These are phyloP conservation scores for Lachancea sp. DNA, from an alignment of 805 yeast genomes.

Conservation along the genomic window DNA sequence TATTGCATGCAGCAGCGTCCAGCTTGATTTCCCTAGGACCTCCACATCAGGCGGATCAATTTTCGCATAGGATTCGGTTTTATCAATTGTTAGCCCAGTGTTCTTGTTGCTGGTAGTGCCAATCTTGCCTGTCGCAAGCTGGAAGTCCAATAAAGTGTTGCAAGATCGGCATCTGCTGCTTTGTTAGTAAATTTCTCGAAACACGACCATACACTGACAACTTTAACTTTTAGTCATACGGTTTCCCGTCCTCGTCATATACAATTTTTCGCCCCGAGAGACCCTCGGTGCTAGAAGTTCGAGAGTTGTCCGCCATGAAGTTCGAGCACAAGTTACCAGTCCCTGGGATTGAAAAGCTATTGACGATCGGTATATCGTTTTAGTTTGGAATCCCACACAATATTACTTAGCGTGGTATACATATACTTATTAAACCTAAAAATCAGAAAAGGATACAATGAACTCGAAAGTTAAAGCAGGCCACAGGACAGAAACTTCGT, in stretches of 20 bases:
- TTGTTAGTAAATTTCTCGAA: conserved; percentile 3
- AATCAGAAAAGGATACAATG: neutral
- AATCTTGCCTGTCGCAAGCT: conserved; percentile 43
- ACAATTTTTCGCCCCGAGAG: conserved; percentile 61
- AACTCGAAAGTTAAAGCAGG: neutral
- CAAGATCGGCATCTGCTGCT: conserved; percentile 72
- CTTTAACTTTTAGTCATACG: conserved; percentile 49
- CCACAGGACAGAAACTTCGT: neutral
- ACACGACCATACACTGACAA: conserved; percentile 1
- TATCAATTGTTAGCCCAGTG: conserved; percentile 2
- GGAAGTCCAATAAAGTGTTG: conserved; percentile 74
- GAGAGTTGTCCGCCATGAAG: too few relatives aligned
- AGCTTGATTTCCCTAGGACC: conserved; percentile 73
- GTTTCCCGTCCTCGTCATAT: conserved; percentile 85
- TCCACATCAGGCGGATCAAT: conserved; percentile 86
- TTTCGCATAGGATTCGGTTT: conserved; percentile 31
- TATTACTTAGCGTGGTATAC: neutral
- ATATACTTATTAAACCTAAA: neutral
- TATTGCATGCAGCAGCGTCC: conserved; percentile 86
- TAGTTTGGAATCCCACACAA: too few relatives aligned
- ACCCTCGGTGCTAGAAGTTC: too few relatives aligned
- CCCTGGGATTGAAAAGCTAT: too few relatives aligned
- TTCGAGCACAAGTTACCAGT: too few relatives aligned
- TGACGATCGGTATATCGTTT: too few relatives aligned
- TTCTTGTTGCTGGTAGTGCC: neutral